Evolutionary conservation across 1,139 yeast genomes (phyloP), one percentile per base, ranked within the genome.

Genomic region (Geotrichum cucujoidarum): DNA sequence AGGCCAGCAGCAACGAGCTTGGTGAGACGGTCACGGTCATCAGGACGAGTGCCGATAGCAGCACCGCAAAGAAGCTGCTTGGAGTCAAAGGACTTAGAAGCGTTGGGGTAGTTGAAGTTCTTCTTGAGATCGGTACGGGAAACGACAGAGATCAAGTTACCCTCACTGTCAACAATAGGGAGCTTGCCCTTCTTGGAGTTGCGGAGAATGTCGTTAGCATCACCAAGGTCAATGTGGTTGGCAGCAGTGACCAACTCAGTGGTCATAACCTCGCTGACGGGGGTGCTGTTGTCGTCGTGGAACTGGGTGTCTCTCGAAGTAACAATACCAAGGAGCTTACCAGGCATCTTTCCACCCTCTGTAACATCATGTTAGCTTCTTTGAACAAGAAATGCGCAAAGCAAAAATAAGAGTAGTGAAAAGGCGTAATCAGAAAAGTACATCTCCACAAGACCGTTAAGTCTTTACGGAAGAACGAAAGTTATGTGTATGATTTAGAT

Each of bases 401-500:
- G 16, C 24, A 25, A 7, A 25, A 11, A 22, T 11, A 20, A 35
- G 6, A 29, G 42, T 29, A 41, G 13, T 43, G 21, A 22, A 20
- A 20, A 39, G 33, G 51, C 18, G 13, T 29, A 48, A 51, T 73
- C 79, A 75, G 78, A 59, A 60, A 63, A 66, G 64, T 65, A 71
- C 59, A 60, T 73, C 57, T 89, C 97, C 95, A 72, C 97, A 88
- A 78, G 95, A 86, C 90, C 95, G 95, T 84, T 82, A 83, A 94
- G 87, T 85, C 95, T 69, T 65, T 83, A 57, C 97, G 95, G 98
- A 84, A 92, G 98, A 92, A 92, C 97, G 98, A 92, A 92, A 92
- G 97, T 92, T 89, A 87, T 75, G 67, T 60, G 64, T 60, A 60
- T 62, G 59, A 52, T 69, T 70, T 74, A 80, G 95, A 41, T 48